Conservation (phyloP, 192 early-diverging fungal species). For the Entomortierella beljakovae region DNA sequence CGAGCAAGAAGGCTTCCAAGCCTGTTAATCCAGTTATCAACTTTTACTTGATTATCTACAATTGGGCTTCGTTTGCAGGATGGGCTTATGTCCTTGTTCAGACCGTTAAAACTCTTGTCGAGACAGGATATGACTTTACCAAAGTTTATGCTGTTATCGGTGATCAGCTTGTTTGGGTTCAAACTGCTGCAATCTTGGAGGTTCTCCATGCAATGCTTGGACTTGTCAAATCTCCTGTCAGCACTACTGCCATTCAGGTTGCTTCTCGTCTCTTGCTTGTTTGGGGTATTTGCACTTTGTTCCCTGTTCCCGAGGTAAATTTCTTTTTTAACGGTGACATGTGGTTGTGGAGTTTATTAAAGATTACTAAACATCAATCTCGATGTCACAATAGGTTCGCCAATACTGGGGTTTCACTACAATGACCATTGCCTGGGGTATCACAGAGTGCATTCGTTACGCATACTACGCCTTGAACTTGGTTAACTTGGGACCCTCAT, state of each 20-base stretch:
- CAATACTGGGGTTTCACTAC: conserved; percentile 75
- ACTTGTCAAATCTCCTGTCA: conserved; percentile 82
- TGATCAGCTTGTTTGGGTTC: conserved; percentile 74
- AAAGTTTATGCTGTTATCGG: conserved; percentile 75
- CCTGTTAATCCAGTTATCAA: conserved; percentile 53
- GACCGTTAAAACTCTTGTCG: conserved; percentile 63
- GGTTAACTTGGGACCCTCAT: conserved; percentile 65
- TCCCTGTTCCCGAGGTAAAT: conserved; percentile 70
- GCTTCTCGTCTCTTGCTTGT: conserved; percentile 87
- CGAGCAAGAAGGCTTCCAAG: conserved; percentile 47
- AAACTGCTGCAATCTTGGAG: conserved; percentile 88
- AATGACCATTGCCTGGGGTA: conserved; percentile 91
- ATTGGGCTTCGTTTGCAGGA: conserved; percentile 80
- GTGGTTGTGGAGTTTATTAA: too few relatives aligned
- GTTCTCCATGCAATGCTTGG: conserved; percentile 69
- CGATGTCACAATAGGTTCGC: conserved; percentile 59
- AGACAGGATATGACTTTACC: conserved; percentile 64
- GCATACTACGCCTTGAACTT: conserved; percentile 88
- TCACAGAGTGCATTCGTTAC: conserved; percentile 95
- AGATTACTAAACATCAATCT: neutral
- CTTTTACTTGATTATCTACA: conserved; percentile 88
- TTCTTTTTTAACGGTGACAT: neutral
- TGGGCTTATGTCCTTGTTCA: conserved; percentile 82
- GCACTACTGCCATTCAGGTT: conserved; percentile 89
- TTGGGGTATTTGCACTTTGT: conserved; percentile 81